Percentiles rank a stretch among this genome's conserved stretches.
Conservation (phyloP, 1,284 basidiomycete genomes). For the Cyathus olla region DNA sequence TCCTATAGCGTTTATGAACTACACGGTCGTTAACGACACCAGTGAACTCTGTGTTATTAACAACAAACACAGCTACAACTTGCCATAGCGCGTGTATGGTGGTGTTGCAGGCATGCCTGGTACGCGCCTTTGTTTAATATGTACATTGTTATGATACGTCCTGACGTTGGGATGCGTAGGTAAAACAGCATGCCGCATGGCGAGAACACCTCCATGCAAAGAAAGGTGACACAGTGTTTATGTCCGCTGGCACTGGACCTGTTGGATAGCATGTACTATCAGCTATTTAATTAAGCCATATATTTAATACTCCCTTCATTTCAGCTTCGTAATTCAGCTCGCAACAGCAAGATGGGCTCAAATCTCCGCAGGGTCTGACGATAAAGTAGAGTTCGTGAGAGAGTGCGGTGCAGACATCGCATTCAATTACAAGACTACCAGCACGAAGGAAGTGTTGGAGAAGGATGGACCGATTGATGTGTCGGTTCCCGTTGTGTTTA, state of each 20-base stretch:
- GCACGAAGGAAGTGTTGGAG: conserved; percentile 62
- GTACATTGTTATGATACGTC: too few relatives aligned
- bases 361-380: conserved; percentile 80
- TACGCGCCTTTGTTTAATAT: too few relatives aligned
- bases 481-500: conserved; percentile 38
- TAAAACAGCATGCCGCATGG: conserved; percentile 38
- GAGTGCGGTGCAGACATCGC: conserved; percentile 76
- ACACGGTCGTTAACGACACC: conserved; percentile 28
- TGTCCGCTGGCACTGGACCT: conserved; percentile 63
- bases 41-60: conserved; percentile 30
- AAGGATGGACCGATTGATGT: conserved; percentile 68
- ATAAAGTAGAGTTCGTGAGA: conserved; percentile 76
- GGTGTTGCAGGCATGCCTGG: conserved; percentile 58
- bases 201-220: conserved; percentile 51
- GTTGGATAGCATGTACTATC: conserved; percentile 49
- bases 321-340: conserved; percentile 64
- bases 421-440: conserved; percentile 80
- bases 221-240: conserved; percentile 65
- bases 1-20: conserved; percentile 37
- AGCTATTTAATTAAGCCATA: background rate
- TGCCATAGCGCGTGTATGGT: conserved; percentile 60
- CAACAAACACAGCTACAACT: conserved; percentile 47
- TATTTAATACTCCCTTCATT: background rate
- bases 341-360: conserved; percentile 70
- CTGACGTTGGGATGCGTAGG: conserved; percentile 5